A percentile compares a stretch with the other conserved stretches of the same genome.
Conservation (phyloP, 192 early-diverging fungal species). For the Mortierella hygrophila region DNA sequence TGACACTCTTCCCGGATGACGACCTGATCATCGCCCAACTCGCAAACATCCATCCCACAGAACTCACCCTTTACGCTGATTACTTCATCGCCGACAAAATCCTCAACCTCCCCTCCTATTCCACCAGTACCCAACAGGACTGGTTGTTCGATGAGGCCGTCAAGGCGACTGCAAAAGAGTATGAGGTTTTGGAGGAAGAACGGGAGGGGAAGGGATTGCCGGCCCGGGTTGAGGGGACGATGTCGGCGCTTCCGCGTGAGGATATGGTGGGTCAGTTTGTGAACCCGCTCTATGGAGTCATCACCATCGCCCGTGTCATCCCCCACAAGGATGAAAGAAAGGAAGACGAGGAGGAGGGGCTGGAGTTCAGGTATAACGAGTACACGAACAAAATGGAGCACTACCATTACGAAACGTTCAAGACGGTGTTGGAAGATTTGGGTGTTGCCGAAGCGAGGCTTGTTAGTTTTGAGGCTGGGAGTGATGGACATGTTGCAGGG, state of each 20-base stretch:
- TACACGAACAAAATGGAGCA: constrained; percentile 3
- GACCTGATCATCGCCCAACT: constrained; percentile 2
- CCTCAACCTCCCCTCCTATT: not conserved
- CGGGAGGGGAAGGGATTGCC: not conserved
- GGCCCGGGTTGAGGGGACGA: not conserved
- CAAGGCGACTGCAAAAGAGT: not conserved
- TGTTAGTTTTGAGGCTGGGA: not conserved
- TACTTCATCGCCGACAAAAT: constrained; percentile 8
- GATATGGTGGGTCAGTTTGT: not conserved
- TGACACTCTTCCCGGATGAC: not conserved
- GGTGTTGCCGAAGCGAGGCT: not conserved
- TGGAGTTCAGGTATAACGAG: not conserved
- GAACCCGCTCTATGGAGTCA: not conserved
- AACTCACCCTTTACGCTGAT: not conserved
- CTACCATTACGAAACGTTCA: constrained; percentile 24
- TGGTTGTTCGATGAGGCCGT: not conserved
- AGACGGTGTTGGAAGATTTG: not conserved
- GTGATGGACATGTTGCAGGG: not conserved
- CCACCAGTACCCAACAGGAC: not conserved
- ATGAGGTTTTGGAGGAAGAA: not conserved
- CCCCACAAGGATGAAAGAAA: not conserved
- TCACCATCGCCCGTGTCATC: not conserved
- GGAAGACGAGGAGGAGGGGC: not conserved
- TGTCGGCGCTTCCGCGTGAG: not conserved
- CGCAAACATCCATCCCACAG: not conserved